Conservation (phyloP, 78 protist species). For the Parvularia atlantis region DNA sequence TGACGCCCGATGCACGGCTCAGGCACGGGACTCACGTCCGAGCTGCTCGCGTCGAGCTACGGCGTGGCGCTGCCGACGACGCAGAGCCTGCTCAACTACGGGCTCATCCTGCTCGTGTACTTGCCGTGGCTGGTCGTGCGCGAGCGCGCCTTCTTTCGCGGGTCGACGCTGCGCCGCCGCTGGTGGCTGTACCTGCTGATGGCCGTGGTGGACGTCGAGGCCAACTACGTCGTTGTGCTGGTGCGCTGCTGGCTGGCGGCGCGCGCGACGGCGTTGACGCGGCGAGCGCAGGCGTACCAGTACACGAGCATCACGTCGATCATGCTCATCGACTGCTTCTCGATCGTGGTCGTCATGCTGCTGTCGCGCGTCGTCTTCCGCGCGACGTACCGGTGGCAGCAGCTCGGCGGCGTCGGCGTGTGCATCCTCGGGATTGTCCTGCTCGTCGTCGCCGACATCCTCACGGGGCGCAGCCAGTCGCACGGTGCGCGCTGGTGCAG, state of each 20-base stretch:
- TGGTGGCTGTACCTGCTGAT: background rate
- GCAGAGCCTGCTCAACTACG: slow-evolving; percentile 47
- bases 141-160: slow-evolving; percentile 8
- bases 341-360: slow-evolving; percentile 58
- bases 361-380: slow-evolving; percentile 41
- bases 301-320: slow-evolving; percentile 43
- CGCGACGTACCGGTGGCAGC: slow-evolving; percentile 27
- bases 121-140: too few species aligned
- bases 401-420: slow-evolving; percentile 34
- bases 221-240: slow-evolving; percentile 33
- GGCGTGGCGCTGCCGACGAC: slow-evolving; percentile 45
- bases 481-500: background rate
- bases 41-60: slow-evolving; percentile 17
- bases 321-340: slow-evolving; percentile 45
- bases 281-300: slow-evolving; percentile 68
- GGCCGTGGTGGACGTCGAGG: slow-evolving; percentile 63
- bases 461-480: too few species aligned
- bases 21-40: slow-evolving; percentile 50
- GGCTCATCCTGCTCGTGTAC: slow-evolving; percentile 16
- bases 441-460: slow-evolving; percentile 38
- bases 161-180: background rate
- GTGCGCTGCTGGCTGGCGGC: background rate
- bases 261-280: background rate
- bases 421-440: slow-evolving; percentile 46
- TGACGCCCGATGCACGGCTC: slow-evolving; percentile 32